These are phyloP conservation scores for Ramicandelaber brevisporus DNA, from an alignment of 192 early-diverging fungal species.

Conservation along the genomic window DNA sequence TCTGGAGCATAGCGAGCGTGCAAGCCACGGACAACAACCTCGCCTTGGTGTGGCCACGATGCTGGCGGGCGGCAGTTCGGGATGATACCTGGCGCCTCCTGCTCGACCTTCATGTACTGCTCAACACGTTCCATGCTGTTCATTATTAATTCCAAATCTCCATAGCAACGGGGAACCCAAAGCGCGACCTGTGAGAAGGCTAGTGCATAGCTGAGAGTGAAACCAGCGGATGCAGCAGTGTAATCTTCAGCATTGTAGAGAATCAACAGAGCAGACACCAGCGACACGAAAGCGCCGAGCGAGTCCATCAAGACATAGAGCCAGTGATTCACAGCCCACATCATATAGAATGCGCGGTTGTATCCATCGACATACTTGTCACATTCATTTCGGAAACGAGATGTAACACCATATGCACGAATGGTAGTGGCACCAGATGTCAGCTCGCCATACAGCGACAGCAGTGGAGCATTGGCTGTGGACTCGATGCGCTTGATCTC, in stretches of 20 bases:
- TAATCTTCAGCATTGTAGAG: constrained; percentile 23
- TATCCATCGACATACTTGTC: constrained; percentile 36
- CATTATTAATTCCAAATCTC: constrained; percentile 48
- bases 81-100: constrained; percentile 35
- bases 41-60: constrained; percentile 41
- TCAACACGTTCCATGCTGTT: constrained; percentile 54
- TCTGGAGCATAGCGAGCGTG: constrained; percentile 41
- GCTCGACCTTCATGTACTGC: constrained; percentile 50
- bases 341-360: constrained; percentile 63
- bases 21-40: constrained; percentile 34
- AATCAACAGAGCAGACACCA: constrained; percentile 41
- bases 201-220: constrained; percentile 62
- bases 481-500: constrained; percentile 66
- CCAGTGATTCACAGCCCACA: constrained; percentile 82
- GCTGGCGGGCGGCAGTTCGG: constrained; percentile 23
- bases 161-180: constrained; percentile 61
- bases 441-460: constrained; percentile 53
- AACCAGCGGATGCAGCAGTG: constrained; percentile 67
- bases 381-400: constrained; percentile 33
- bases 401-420: constrained; percentile 46
- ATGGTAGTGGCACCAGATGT: constrained; percentile 38
- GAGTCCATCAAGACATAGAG: constrained; percentile 62
- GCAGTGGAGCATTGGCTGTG: constrained; percentile 33
- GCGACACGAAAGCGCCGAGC: constrained; percentile 43
- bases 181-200: constrained; percentile 57